Evolutionary conservation across 2,329 filamentous ascomycete species (phyloP).

Genomic region (Aspergillus tubingensis): DNA sequence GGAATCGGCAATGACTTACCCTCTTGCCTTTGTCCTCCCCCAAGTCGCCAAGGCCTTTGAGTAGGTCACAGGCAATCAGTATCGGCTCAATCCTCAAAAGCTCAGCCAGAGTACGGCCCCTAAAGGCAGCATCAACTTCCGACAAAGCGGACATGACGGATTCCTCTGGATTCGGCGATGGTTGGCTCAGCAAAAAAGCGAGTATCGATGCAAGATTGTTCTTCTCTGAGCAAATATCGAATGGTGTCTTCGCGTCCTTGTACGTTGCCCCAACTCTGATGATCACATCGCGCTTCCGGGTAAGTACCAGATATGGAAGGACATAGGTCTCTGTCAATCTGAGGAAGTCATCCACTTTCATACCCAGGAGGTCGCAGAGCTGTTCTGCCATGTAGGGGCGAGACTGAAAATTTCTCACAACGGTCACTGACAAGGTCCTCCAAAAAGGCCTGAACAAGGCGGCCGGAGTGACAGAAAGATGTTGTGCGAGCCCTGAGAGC

Average conservation of each 20-base stretch:
- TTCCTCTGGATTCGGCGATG: slow-evolving; percentile 65
- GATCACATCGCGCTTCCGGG: slow-evolving; percentile 74
- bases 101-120: slow-evolving; percentile 64
- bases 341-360: slow-evolving; percentile 73
- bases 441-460: slow-evolving; percentile 84
- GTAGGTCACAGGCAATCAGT: slow-evolving; percentile 73
- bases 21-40: slow-evolving; percentile 52
- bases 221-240: slow-evolving; percentile 63
- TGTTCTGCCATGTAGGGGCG: slow-evolving; percentile 80
- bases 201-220: slow-evolving; percentile 62
- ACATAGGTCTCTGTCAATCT: slow-evolving; percentile 76
- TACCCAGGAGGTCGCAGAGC: slow-evolving; percentile 77
- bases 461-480: slow-evolving; percentile 61
- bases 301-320: slow-evolving; percentile 81
- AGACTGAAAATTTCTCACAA: slow-evolving; percentile 76
- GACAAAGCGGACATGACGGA: slow-evolving; percentile 69
- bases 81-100: slow-evolving; percentile 76
- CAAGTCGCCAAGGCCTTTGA: slow-evolving; percentile 77
- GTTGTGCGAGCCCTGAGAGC: slow-evolving; percentile 71
- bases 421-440: slow-evolving; percentile 77
- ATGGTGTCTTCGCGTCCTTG: slow-evolving; percentile 53
- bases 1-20: slow-evolving; percentile 49
- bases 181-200: slow-evolving; percentile 59
- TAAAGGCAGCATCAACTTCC: slow-evolving; percentile 70
- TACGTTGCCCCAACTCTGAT: slow-evolving; percentile 75